Evolutionary conservation across 805 yeast genomes (phyloP).

Genomic region (Candida orba): DNA sequence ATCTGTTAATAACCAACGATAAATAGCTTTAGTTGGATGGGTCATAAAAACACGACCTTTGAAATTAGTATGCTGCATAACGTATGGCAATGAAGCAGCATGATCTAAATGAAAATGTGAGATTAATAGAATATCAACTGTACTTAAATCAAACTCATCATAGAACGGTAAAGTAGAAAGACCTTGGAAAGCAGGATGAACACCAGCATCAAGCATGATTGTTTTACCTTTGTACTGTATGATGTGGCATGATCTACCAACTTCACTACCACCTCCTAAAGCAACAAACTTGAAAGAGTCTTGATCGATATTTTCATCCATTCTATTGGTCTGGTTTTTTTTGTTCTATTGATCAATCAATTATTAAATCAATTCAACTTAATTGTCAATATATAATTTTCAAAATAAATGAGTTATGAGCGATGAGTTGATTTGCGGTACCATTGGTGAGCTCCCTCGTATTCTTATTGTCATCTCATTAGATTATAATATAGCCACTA

Average conservation of each 20-base stretch:
- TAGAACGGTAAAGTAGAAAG: slow-evolving; percentile 88
- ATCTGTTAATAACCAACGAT: slow-evolving; percentile 90
- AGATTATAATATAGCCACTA: too few relatives aligned
- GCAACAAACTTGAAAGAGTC: slow-evolving; percentile 65
- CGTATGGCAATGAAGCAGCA: slow-evolving; percentile 96
- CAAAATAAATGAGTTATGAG: too few relatives aligned
- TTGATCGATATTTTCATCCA: neutral
- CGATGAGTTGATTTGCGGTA: too few relatives aligned
- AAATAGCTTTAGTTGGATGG: slow-evolving; percentile 97
- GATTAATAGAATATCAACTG: slow-evolving; percentile 77
- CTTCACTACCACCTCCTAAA: slow-evolving; percentile 97
- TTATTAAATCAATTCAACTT: neutral
- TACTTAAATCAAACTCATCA: slow-evolving; percentile 88
- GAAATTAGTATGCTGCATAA: slow-evolving; percentile 93
- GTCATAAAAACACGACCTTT: slow-evolving; percentile 98
- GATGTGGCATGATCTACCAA: slow-evolving; percentile 93
- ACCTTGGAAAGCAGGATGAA: slow-evolving; percentile 93
- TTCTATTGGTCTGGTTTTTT: neutral
- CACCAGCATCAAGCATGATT: slow-evolving; percentile 96
- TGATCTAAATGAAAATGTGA: slow-evolving; percentile 97
- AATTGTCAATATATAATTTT: too few relatives aligned
- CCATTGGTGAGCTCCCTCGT: too few relatives aligned
- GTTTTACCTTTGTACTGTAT: slow-evolving; percentile 89
- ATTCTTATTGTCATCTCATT: too few relatives aligned
- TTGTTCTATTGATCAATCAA: too few relatives aligned